These are phyloP conservation scores for Musa beccarii DNA, from an alignment of 176 grass and related monocot genomes.

Conservation along the genomic window DNA sequence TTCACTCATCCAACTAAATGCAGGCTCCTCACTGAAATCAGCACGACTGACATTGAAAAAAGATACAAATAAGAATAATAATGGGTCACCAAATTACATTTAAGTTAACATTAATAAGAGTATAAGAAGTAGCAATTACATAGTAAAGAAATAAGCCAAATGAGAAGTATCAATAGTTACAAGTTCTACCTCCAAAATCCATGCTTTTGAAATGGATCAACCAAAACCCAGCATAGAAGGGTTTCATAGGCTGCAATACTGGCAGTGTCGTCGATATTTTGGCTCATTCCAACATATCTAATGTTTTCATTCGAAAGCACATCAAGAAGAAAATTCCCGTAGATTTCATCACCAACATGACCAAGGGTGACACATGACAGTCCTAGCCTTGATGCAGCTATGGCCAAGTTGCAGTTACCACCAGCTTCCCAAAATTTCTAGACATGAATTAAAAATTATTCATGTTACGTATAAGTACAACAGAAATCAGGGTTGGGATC, in stretches of 20 bases:
- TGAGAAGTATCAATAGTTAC: background rate
- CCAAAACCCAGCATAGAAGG: conserved; percentile 89
- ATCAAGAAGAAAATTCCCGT: conserved; percentile 92
- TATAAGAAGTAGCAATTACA: background rate
- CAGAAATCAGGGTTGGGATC: no score
- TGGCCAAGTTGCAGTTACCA: conserved; percentile 84
- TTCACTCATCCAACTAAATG: conserved; percentile 80
- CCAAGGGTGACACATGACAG: conserved; percentile 66
- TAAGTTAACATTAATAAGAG: background rate
- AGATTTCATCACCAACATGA: conserved; percentile 83
- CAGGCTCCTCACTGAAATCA: conserved; percentile 74
- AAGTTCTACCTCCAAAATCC: conserved; percentile 72
- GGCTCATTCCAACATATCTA: conserved; percentile 69
- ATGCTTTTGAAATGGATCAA: conserved; percentile 89
- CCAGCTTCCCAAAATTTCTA: conserved; percentile 97
- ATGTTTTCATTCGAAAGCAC: conserved; percentile 63
- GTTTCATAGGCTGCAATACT: conserved; percentile 51
- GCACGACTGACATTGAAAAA: conserved; percentile 41
- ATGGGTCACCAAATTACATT: background rate
- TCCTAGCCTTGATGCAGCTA: conserved; percentile 79
- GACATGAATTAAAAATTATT: conserved; percentile 10
- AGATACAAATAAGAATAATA: background rate
- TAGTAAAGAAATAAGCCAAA: background rate
- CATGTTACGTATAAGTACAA: background rate
- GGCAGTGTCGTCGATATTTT: conserved; percentile 36